These are phyloP conservation scores for Penicillium alfredii DNA, from an alignment of 495 filamentous ascomycete genomes.

Conservation along the genomic window DNA sequence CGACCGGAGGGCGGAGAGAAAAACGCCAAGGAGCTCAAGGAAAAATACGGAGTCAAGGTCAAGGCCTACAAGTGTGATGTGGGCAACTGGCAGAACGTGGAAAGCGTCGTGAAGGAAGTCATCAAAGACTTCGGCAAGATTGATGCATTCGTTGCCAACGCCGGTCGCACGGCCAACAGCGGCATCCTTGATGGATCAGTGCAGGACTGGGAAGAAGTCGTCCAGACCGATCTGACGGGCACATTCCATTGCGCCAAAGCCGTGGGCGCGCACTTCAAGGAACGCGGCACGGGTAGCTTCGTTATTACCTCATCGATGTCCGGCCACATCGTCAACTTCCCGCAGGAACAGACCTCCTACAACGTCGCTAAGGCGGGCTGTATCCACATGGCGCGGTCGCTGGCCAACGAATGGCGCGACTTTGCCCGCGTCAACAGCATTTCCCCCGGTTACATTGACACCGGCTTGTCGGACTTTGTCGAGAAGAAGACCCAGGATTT, in stretches of 20 bases:
- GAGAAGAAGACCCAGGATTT: slow-evolving; percentile 61
- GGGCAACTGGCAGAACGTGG: slow-evolving; percentile 45
- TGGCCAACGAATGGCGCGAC: slow-evolving; percentile 73
- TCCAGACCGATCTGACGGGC: slow-evolving; percentile 58
- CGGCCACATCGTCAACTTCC: slow-evolving; percentile 72
- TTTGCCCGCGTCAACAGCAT: slow-evolving; percentile 72
- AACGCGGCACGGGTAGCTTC: slow-evolving; percentile 53
- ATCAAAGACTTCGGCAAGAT: slow-evolving; percentile 60
- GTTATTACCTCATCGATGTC: slow-evolving; percentile 64
- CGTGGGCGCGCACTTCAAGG: slow-evolving; percentile 57
- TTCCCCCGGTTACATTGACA: slow-evolving; percentile 75
- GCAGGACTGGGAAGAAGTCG: slow-evolving; percentile 61
- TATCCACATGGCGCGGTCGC: slow-evolving; percentile 49
- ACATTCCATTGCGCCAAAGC: slow-evolving; percentile 67
- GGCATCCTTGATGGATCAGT: slow-evolving; percentile 60
- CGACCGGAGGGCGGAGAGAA: slow-evolving; percentile 55
- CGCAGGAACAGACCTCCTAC: slow-evolving; percentile 75
- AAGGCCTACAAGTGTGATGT: slow-evolving; percentile 61
- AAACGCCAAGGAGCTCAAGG: slow-evolving; percentile 55
- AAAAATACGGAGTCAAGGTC: slow-evolving; percentile 58
- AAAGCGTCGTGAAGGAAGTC: slow-evolving; percentile 44
- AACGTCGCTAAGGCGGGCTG: slow-evolving; percentile 68
- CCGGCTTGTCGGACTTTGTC: slow-evolving; percentile 71
- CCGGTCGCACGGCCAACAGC: slow-evolving; percentile 56
- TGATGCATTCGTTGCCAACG: slow-evolving; percentile 64